Evolutionary conservation across 352 stramenopile genomes (phyloP), one percentile per base, ranked within the genome.

Genomic region (Phytophthora melonis): DNA sequence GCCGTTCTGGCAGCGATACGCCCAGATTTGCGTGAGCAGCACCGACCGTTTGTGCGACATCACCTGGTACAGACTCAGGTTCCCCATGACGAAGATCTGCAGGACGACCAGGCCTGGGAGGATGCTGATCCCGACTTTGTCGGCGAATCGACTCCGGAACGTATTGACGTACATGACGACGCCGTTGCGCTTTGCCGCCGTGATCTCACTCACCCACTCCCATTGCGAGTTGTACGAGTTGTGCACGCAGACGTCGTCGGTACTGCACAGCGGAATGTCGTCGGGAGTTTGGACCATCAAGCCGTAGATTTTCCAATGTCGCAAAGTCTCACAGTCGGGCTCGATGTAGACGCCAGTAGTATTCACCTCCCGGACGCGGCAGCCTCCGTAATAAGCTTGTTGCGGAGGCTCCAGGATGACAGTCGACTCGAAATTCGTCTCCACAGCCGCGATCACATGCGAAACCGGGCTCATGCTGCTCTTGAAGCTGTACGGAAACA

Each of bases 401-500:
- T 25, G n/a, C 21, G 8, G 45, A 53, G 18, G 18, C n/a, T 53
- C 45, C 2, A 21, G 2, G 8, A 53, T 14, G 13, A 18, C 27
- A 18, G 0, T 23, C 3, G 7, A 19, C 16, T 53, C n/a, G 7
- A 62, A 66, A 3, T 43, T 63, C 14, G 66, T 72, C 3, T 54
- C 57, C 9, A 30, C 60, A 1, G 64, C 47, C 16, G 49, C 16
- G 13, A 60, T 27, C 10, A 65, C 55, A 19, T 49, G 64, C 11
- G 56, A 61, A 6, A 66, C 47, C 7, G 41, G 21, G 18, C 32
- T 18, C 13, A 72, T 63, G 23, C 57, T 64, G 11, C 16, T 63
- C 18, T 30, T 58, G 11, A 72, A 66, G 50, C 23, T 58, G 41
- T 72, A 72, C 11, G 66, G 66, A 25, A 72, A 72, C 16, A 72